Base-by-base conservation (phyloP, 1,284 basidiomycete genomes). In the Tylopilus sp. region DNA sequence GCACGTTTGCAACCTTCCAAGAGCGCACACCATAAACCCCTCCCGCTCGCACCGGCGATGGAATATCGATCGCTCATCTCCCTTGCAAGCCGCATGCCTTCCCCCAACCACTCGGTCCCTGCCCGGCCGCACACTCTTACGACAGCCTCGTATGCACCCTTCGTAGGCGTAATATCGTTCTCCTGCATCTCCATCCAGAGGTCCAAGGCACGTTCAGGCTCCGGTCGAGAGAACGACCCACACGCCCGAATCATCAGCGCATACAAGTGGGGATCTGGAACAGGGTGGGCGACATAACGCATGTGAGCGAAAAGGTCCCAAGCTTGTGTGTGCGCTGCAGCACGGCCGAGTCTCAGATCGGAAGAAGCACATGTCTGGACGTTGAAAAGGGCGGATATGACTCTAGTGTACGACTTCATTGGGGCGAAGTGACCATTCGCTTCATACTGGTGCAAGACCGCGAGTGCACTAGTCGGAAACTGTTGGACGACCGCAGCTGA, bases 281-380 rank as follows among this genome's bases (percentile, higher is more conserved):
- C 81, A 0, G 95, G 91, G 74, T 99, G 96, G 0, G 97, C 95
- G 9, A 94, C 92, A 61, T 98, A 94, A 60, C 98, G 94, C 95
- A 98, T 98, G 77, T 99, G 96, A 4, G 94, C 84, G 77, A 96
- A 99, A 32, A 99, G 85, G 73, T 98, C 95, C 95, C 95, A 98
- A 1, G 94, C 96, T 66, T 94, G 90, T 0, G 92, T 91, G 52
- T 86, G 86, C 4, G 86, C 86, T 8, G 71, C 77, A 2, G 75
- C 57, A 53, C 64, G 67, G 36, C 76, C 79, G 2, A 80, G 66
- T 26, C 66, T 49, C 26, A 67, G 41, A n/a, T 67, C 59, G 15
- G 68, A 67, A 39, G 22, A 86, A 62, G 32, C 87, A 80, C 38
- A 84, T 79, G 59, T 80, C 74, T 67, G 64, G 6, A 82, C 80